Evolutionary conservation across 2,329 filamentous ascomycete species (phyloP), one percentile per base, ranked within the genome.

Genomic region (Aspergillus sp.): DNA sequence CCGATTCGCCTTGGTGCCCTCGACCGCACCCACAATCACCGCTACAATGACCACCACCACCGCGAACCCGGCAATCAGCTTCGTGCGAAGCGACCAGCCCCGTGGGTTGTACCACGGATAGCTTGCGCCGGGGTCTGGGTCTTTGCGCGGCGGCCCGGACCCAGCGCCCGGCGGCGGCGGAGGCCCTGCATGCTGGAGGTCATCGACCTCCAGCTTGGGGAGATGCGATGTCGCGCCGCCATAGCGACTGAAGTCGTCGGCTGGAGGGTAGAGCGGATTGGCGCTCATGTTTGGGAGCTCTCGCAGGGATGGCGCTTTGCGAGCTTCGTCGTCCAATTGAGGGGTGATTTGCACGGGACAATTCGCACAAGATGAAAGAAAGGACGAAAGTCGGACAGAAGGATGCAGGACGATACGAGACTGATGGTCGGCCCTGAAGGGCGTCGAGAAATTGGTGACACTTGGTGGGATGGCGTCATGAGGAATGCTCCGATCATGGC

Each of bases 81-180:
- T 85, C 10, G 71, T 74, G 53, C 75, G 78, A 63, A 78, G 78
- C 38, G 76, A 70, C 84, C 83, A 87, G 44, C 73, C 73, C 46
- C 73, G 72, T 0, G 78, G 76, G 55, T 84, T 74, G 66, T 77
- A 82, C 72, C 63, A 67, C 54, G 59, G 62, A 11, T 52, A 29
- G 53, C 32, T 5, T 49, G 43, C 7, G 40, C n/a, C n/a, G 55
- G 40, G 7, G 2, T 14, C 40, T 20, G 11, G 25, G 25, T 10
- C 19, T n/a, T n/a, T n/a, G 6, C 3, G 40, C 4, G 40, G n/a
- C 40, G 53, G 46, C 2, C 51, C 49, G 3, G 52, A 29, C 3
- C 32, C 36, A 14, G 54, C 40, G 9, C 50, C 54, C 3, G 57
- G 47, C 17, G 54, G 54, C 13, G 57, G 52, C 7, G 56, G 61